These are phyloP conservation scores for Cavenderia fasciculata DNA, from an alignment of 78 protist species.

Conservation along the genomic window DNA sequence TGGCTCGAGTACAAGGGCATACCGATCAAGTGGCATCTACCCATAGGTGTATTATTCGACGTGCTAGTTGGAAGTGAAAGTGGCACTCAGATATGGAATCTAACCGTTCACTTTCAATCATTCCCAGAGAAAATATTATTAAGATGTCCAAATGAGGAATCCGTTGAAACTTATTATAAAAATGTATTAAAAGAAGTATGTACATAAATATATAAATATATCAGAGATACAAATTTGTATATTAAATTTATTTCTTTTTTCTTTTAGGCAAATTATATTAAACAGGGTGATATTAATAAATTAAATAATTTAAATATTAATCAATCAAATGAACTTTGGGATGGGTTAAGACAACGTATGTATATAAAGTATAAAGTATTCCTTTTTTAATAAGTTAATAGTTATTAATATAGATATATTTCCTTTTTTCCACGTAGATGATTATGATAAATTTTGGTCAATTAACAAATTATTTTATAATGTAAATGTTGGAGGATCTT, in stretches of 20 bases:
- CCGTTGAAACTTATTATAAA: conserved; percentile 47
- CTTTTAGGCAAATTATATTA: conserved; percentile 38
- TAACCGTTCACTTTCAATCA: conserved; percentile 69
- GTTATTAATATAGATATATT: background rate
- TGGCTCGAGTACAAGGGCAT: conserved; percentile 70
- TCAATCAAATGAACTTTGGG: conserved; percentile 76
- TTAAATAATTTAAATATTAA: conserved; percentile 57
- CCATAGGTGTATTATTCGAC: conserved; percentile 70
- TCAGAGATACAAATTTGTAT: background rate
- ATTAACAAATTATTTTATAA: conserved; percentile 39
- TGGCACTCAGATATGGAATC: conserved; percentile 31
- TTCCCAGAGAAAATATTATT: conserved; percentile 53
- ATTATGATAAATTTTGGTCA: conserved; percentile 75
- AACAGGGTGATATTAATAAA: conserved; percentile 72
- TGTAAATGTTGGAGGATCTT: too few species aligned
- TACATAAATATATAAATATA: background rate
- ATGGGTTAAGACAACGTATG: conserved; percentile 68
- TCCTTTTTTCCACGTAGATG: conserved; percentile 1
- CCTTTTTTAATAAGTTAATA: too few species aligned
- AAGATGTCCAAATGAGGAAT: conserved; percentile 29
- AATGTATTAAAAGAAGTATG: conserved; percentile 65
- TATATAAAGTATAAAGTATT: background rate
- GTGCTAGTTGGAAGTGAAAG: background rate
- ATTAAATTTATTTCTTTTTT: background rate
- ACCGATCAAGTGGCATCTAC: conserved; percentile 73